Conservation (phyloP, 345 rosid genomes). For the Psidium guajava region DNA sequence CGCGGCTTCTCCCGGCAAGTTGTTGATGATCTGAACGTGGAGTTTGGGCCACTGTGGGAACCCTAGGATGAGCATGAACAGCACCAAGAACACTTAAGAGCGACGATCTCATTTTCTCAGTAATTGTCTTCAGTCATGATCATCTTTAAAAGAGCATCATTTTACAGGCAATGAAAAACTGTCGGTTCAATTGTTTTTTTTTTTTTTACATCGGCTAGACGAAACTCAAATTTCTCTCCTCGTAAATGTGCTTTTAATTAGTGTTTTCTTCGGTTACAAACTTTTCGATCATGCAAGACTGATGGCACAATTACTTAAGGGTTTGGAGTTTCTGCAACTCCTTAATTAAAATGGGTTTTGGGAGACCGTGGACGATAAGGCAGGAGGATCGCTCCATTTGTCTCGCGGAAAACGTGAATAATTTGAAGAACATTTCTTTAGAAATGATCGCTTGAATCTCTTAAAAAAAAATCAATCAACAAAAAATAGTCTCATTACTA, state of each 20-base stretch:
- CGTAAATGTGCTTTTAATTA: not conserved
- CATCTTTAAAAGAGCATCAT: not conserved
- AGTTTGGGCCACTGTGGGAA: not conserved
- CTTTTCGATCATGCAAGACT: not conserved
- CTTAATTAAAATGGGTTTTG: not conserved
- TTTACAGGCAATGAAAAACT: not conserved
- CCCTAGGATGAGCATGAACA: not conserved
- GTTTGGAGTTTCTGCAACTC: not conserved
- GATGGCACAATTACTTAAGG: not conserved
- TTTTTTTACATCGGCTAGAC: not conserved
- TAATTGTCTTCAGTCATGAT: not conserved
- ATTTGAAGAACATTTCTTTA: no score
- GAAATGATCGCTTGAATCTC: no score
- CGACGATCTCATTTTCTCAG: not conserved
- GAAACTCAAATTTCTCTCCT: not conserved
- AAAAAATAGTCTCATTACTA: no score
- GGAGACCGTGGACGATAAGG: not conserved
- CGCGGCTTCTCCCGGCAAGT: not conserved
- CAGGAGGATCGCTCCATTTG: no score
- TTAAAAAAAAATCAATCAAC: no score
- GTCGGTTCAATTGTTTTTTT: not conserved
- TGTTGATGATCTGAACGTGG: not conserved
- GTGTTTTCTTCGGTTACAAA: not conserved
- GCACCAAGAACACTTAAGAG: not conserved
- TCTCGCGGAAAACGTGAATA: no score